phyloP scores from a whole-genome alignment of 768 basidiomycete species.

The Mycena leptocephala region DNA sequence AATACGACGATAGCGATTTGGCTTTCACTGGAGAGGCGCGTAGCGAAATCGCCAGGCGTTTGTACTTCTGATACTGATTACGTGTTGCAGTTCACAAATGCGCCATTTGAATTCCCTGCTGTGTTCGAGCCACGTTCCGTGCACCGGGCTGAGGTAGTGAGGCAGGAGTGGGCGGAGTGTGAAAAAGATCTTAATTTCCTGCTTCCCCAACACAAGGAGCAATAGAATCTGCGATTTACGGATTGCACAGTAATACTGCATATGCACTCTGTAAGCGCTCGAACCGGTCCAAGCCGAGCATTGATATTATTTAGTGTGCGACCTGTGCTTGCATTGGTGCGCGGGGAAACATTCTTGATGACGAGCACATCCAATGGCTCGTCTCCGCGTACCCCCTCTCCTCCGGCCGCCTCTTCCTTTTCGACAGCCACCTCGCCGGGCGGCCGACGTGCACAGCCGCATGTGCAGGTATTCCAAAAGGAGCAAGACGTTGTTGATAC shows the following conservation, averaged over 20 bases:
- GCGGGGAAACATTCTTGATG: no score
- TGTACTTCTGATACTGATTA: not conserved
- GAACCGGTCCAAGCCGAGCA: no score
- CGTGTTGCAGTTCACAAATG: not conserved
- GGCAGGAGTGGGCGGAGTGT: not conserved
- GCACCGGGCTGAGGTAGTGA: not conserved
- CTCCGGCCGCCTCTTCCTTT: slow-evolving; percentile 83
- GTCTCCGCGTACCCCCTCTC: slow-evolving; percentile 78
- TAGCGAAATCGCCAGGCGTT: no score
- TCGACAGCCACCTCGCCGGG: slow-evolving; percentile 87
- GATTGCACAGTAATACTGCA: no score
- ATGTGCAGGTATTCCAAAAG: no score
- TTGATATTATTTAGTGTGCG: no score
- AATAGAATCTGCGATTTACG: no score
- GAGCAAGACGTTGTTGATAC: no score
- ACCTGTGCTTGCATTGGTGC: no score
- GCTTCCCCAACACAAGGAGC: not conserved
- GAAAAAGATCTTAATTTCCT: not conserved
- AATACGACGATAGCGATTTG: not conserved
- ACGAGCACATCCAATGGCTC: slow-evolving; percentile 86
- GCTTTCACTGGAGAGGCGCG: not conserved
- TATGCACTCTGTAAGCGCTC: no score
- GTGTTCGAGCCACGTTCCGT: no score
- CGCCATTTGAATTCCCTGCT: not conserved
- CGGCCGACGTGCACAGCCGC: slow-evolving; percentile 84